phyloP scores from a whole-genome alignment of 768 basidiomycete species.

The Auriculariales sp. region DNA sequence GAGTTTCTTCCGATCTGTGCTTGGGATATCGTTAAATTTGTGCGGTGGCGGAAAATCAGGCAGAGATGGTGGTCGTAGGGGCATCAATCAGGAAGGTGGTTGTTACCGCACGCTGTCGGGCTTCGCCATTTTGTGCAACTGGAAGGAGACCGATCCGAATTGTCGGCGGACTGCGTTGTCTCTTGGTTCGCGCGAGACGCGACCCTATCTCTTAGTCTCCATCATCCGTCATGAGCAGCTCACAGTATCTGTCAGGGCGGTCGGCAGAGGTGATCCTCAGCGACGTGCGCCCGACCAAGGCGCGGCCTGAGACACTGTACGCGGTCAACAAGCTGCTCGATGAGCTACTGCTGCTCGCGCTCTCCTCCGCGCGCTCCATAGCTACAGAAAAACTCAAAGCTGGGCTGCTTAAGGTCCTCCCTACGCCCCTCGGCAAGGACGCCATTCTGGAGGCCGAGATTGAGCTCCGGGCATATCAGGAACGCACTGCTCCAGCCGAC shows the following conservation, averaged over 20 bases:
- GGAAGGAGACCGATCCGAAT: neutral
- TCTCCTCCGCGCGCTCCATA: conserved; percentile 51
- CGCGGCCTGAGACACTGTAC: conserved; percentile 62
- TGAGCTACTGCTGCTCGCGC: conserved; percentile 65
- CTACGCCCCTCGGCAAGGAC: conserved; percentile 78
- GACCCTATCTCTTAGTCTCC: neutral
- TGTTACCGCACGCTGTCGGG: too few relatives aligned
- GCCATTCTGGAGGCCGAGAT: conserved; percentile 87
- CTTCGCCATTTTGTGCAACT: too few relatives aligned
- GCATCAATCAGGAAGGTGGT: too few relatives aligned
- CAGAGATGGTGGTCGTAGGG: too few relatives aligned
- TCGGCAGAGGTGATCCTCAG: conserved; percentile 87
- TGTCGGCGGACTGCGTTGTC: neutral
- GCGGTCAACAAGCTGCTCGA: conserved; percentile 72
- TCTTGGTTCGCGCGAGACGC: neutral
- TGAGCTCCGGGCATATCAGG: conserved; percentile 82
- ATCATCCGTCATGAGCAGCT: too few relatives aligned
- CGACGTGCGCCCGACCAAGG: conserved; percentile 82
- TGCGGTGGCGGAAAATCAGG: too few relatives aligned
- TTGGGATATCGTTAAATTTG: too few relatives aligned
- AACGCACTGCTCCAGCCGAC: conserved; percentile 36
- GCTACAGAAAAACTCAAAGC: conserved; percentile 60
- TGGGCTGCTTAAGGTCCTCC: conserved; percentile 55
- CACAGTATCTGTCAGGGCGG: conserved; percentile 66
- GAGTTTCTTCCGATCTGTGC: too few relatives aligned